Evolutionary conservation across 306 rosid species (phyloP), one percentile per base, ranked within the genome.

Genomic region (Trifolium repens): DNA sequence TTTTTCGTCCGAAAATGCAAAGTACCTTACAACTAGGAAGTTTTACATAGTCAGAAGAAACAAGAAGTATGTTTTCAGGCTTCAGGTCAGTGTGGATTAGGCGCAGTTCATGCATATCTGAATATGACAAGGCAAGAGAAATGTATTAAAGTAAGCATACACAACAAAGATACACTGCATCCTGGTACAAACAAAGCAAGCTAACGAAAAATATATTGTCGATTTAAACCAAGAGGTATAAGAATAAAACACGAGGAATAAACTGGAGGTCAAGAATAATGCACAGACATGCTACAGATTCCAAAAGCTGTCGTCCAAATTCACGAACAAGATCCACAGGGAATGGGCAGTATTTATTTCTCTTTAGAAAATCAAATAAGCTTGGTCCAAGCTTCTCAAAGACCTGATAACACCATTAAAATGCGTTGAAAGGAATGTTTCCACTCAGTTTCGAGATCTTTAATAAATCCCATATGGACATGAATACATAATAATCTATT

Each of bases 331-430:
- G 98, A 78, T 94, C 98, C 97, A 91, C 90, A 82, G 97, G 98
- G 87, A 94, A 91, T 74, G 98, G 92, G 88, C 90, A 87, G 92
- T 91, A 91, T 88, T 86, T 93, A 91, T 89, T 93, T 91, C 98
- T 88, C 98, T 89, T 93, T 89, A 91, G 92, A 91, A 93, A 93
- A 88, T 93, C 98, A 93, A 91, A 93, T 88, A 91, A 93, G 76
- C 98, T 93, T 88, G 98, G 97, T 84, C 97, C 98, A 91, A 93
- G 98, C 97, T 87, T 93, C 94, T 93, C 98, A 93, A 89, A 93
- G 77, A 93, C 97, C 97, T 93, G 98, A 91, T 84, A 87, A 91
- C 82, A 91, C 87, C 93, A 93, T 91, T 88, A 77, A 89, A 87
- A 93, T 83, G 86, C 86, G 87, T 89, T 57, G 86, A 89, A 86